A percentile compares a stretch with the other conserved stretches of the same genome.
Conservation (phyloP, 2,329 filamentous ascomycete genomes). For the Claviceps maximensis region DNA sequence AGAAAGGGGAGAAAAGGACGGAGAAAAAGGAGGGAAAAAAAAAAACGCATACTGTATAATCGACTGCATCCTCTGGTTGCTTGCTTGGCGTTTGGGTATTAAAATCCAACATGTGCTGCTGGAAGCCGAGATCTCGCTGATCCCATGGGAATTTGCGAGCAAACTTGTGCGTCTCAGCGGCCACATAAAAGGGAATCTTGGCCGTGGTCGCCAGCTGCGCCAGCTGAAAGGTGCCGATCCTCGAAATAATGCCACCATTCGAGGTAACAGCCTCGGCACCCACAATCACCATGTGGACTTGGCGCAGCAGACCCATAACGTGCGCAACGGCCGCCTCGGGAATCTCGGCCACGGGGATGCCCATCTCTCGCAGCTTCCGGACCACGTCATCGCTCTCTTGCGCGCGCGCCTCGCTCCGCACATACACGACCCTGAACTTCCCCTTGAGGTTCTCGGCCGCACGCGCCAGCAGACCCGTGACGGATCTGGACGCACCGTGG, state of each 20-base stretch:
- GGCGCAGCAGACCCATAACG: slow-evolving; percentile 42
- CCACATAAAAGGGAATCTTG: slow-evolving; percentile 76
- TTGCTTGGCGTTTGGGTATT: slow-evolving; percentile 36
- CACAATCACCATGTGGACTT: slow-evolving; percentile 53
- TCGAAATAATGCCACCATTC: slow-evolving; percentile 83
- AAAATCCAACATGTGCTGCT: slow-evolving; percentile 68
- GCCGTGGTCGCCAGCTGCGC: slow-evolving; percentile 58
- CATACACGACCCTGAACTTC: slow-evolving; percentile 76
- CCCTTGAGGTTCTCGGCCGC: slow-evolving; percentile 47
- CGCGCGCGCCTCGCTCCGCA: slow-evolving; percentile 41
- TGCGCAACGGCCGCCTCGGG: slow-evolving; percentile 59
- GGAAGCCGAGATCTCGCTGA: slow-evolving; percentile 67
- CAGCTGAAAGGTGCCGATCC: slow-evolving; percentile 78
- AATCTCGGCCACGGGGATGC: slow-evolving; percentile 61
- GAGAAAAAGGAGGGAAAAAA: not conserved
- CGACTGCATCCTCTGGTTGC: slow-evolving; percentile 44
- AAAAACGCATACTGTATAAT: slow-evolving; percentile 49
- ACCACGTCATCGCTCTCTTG: slow-evolving; percentile 61
- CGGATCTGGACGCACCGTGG: slow-evolving; percentile 76
- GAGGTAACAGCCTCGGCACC: slow-evolving; percentile 81
- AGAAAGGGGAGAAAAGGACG: not conserved
- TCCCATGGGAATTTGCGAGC: slow-evolving; percentile 73
- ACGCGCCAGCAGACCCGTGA: slow-evolving; percentile 60
- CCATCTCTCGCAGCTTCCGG: slow-evolving; percentile 53
- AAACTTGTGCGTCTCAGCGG: slow-evolving; percentile 94